Evolutionary conservation across 1,284 basidiomycete species (phyloP), one percentile per base, ranked within the genome.

Genomic region (Dichomitus squalens): DNA sequence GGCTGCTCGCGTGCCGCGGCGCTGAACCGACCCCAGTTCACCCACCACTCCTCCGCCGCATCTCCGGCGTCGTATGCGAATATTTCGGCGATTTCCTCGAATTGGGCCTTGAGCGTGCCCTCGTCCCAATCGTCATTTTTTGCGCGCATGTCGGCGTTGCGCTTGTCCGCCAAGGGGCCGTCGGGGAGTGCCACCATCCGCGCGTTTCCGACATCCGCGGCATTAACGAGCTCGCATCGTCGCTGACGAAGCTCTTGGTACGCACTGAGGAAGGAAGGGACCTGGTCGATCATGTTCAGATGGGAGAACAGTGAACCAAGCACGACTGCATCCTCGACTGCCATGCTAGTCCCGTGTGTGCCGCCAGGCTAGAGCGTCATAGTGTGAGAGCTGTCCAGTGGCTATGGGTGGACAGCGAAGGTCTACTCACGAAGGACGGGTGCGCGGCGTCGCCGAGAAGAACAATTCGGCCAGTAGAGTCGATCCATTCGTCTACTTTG

Each of bases 401-500:
- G n/a, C n/a, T n/a, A n/a, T 31, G 54, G 49, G 18, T 55, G 49
- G 36, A n/a, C n/a, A n/a, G n/a, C n/a, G n/a, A n/a, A n/a, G n/a
- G n/a, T n/a, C n/a, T 46, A 82, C 73, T 50, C 79, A 68, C 58
- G 70, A 73, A 70, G 50, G 78, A 71, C 0, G 80, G 75, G 63
- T 81, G 80, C 4, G 79, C 79, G 0, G 80, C 76, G 57, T 82
- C 80, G 34, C 81, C 81, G 33, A 83, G 65, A 5, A 82, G 68
- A 16, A 80, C 65, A 18, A 82, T 68, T 16, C 72, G 72, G 2
- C 75, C 74, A 23, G 72, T 73, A 0, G 73, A 64, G 59, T 85
- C 80, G 0, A 82, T 79, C 86, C 86, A 88, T 20, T 83, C 76
- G 39, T 84, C 79, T 8, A 83, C 71, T 1, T 68, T 53, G n/a